Base-by-base conservation (phyloP, 371 early-diverging fungal species). In the Mortierella polycephala region DNA sequence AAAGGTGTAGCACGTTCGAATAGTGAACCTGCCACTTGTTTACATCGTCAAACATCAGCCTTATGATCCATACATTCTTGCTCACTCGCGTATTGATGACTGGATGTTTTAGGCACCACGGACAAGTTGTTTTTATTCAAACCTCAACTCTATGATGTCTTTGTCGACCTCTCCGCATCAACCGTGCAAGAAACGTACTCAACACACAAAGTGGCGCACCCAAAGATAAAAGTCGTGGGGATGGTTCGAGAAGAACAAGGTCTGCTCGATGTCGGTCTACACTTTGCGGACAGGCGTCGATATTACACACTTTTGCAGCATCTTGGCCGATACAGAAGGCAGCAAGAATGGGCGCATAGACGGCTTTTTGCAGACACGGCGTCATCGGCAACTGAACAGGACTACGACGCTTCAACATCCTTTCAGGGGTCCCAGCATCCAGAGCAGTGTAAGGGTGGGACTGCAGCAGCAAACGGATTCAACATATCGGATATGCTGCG, bases 71-170 rank as follows among this genome's bases (percentile, higher is more conserved):
- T 30, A 30, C 30, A 30, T 30, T 30, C 30, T 30, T 4, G 30
- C 30, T 30, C 30, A 7, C 6, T 53, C 11, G 13, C 11, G 30
- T 4, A 23, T 56, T 10, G 39, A 21, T 39, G 23, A 56, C 57
- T 30, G 30, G 1, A 30, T 30, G 30, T 4, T 30, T 13, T 60
- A 89, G 89, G 88, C 49, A 90, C 90, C 18, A 83, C 89, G 11
- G 90, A 90, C 64, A 81, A 83, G 10, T 84, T 90, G 44, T 86
- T 88, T 64, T 68, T 86, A 45, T 80, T 64, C 49, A 90, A 90
- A 69, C 66, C 69, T 30, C 79, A 87, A n/a, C 71, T 90, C 1
- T 89, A 84, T 56, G 90, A 90, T 68, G 50, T 87, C 12, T 49
- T 86, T 12, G 72, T 90, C 6, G 83, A 81, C n/a, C 57, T 89